phyloP scores from a whole-genome alignment of 2,329 filamentous ascomycete genomes.

The Trichoderma sp. region DNA sequence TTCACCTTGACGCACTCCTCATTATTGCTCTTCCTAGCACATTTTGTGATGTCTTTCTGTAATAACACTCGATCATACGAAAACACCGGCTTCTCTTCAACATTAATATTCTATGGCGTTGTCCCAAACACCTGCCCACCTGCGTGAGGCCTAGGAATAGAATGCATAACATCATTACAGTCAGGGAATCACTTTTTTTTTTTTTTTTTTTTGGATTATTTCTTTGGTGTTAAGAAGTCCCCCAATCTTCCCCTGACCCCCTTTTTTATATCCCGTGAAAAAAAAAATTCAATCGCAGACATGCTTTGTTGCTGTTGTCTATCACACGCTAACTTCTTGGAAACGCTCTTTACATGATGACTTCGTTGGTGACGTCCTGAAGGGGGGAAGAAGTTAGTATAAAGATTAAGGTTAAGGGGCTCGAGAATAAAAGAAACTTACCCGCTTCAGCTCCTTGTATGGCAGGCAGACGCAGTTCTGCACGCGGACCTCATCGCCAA shows the following conservation, averaged over 20 bases:
- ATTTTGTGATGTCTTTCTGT: neutral
- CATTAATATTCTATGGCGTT: neutral
- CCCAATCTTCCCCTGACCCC: neutral
- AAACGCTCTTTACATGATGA: conserved; percentile 73
- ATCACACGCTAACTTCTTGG: neutral
- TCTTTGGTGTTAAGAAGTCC: neutral
- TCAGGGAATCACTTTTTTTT: neutral
- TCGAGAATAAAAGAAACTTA: conserved; percentile 44
- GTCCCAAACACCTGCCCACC: neutral
- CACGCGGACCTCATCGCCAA: conserved; percentile 90
- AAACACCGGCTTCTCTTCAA: neutral
- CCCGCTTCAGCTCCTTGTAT: conserved; percentile 96
- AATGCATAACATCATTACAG: conserved; percentile 1
- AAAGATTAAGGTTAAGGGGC: neutral
- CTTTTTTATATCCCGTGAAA: neutral
- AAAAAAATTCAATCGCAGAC: neutral
- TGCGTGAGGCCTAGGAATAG: neutral
- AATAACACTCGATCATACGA: fast-evolving
- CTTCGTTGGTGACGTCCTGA: conserved; percentile 80
- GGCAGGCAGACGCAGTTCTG: conserved; percentile 98
- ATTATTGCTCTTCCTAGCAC: neutral
- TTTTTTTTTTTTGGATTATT: neutral
- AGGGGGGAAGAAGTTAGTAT: conserved; percentile 26
- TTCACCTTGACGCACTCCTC: neutral
- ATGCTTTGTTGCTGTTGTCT: neutral